Evolutionary conservation across 2,329 filamentous ascomycete species (phyloP), one percentile per base, ranked within the genome.

Genomic region (Alternaria burnsii): DNA sequence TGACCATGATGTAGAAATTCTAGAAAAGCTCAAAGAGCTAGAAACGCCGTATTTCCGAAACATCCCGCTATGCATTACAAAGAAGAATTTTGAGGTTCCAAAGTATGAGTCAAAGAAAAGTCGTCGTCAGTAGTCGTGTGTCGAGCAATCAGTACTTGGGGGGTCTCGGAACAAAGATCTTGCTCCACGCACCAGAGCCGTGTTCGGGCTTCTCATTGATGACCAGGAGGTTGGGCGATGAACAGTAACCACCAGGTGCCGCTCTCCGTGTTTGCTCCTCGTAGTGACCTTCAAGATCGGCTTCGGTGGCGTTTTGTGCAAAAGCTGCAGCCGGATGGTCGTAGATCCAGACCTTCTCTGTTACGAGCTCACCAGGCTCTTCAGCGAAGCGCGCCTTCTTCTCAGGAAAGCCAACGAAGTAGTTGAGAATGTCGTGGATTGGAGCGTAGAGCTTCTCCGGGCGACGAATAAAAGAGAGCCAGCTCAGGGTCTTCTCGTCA

Each of bases 391-490:
- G 84, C 10, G 86, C 84, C 68, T 92, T 91, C 58, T 80, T 81
- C 32, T 82, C 82, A 1, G 89, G 89, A 54, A 90, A 79, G 5
- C 83, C 81, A 6, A 84, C 83, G 5, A 88, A 68, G 60, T 81
- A 80, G 53, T 86, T 89, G 14, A 88, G 75, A 18, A 91, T 72
- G 28, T 81, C 79, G 69, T 92, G 89, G 3, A 87, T 82, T 4
- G 85, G 76, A 0, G 83, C 81, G 62, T 90, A 88, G 0, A 93
- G 80, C 5, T 86, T 81, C 76, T 93, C 91, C 69, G 90, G 89
- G 12, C 88, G 86, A 59, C 86, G 85, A 5, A 86, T 85, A 28
- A 88, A 77, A 2, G 82, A 78, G 2, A 92, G 81, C 85, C 86
- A 89, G 1, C 79, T 79, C 9, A 91, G 82, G 0, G 87, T 86